A percentile compares a stretch with the other conserved stretches of the same genome.
These are phyloP conservation scores for Murraya paniculata DNA, from an alignment of 345 rosid species.

Conservation along the genomic window DNA sequence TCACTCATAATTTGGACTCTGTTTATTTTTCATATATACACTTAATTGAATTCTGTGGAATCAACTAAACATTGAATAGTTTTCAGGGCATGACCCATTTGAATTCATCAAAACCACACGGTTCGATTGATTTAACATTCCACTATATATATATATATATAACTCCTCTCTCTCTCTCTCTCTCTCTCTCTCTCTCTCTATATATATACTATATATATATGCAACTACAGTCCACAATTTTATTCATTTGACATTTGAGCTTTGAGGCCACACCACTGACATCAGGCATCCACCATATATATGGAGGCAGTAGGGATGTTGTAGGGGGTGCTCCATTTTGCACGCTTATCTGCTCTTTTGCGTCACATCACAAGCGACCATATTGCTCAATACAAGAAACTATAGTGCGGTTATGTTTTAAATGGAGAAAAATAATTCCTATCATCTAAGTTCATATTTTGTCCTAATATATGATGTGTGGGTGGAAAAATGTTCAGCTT, in stretches of 20 bases:
- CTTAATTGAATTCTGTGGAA: constrained; percentile 17
- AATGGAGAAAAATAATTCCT: neutral
- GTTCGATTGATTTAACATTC: constrained; percentile 20
- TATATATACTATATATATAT: too few relatives aligned
- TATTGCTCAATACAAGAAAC: constrained; percentile 12
- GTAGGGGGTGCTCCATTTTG: neutral
- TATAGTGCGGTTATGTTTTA: neutral
- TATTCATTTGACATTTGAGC: too few relatives aligned
- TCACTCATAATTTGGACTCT: too few relatives aligned
- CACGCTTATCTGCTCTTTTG: neutral
- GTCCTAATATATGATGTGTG: neutral
- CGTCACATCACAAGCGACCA: neutral
- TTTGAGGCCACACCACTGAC: too few relatives aligned
- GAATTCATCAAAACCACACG: neutral
- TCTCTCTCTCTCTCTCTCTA: too few relatives aligned
- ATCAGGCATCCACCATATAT: too few relatives aligned
- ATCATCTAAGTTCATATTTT: neutral
- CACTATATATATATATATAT: neutral
- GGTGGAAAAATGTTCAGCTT: neutral
- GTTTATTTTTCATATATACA: constrained; percentile 9
- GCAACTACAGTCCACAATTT: neutral
- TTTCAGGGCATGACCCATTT: neutral
- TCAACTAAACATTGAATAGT: neutral
- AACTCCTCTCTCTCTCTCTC: too few relatives aligned
- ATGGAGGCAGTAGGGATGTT: neutral